phyloP scores from a whole-genome alignment of 768 basidiomycete genomes.

The Leccinellum albellum region DNA sequence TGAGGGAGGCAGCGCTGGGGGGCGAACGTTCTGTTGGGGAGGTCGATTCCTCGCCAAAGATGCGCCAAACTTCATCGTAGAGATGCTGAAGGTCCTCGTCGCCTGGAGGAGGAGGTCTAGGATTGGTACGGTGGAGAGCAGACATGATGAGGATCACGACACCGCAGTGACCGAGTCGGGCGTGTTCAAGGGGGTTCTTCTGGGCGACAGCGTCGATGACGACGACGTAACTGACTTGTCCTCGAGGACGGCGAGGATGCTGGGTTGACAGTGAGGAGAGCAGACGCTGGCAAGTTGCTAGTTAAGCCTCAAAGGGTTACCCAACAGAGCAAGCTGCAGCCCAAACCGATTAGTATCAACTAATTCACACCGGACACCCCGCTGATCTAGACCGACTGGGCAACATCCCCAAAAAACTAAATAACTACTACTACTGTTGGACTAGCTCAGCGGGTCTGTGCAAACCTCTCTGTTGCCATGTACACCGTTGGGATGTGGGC shows the following conservation, averaged over 20 bases:
- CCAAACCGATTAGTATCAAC: background rate
- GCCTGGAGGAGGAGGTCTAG: conserved; percentile 42
- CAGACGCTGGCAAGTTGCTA: background rate
- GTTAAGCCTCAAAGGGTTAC: conserved; percentile 1
- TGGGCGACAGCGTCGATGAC: too few relatives aligned
- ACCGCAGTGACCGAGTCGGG: background rate
- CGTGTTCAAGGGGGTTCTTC: too few relatives aligned
- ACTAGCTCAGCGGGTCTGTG: too few relatives aligned
- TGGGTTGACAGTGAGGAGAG: background rate
- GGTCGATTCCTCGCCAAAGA: conserved; percentile 49
- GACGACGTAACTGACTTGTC: background rate
- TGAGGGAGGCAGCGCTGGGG: conserved; percentile 13
- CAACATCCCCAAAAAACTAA: too few relatives aligned
- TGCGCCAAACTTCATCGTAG: conserved; percentile 72
- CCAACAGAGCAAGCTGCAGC: background rate
- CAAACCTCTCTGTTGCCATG: background rate
- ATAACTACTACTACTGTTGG: too few relatives aligned
- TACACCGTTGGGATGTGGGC: background rate
- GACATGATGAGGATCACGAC: conserved; percentile 34
- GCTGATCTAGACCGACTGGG: too few relatives aligned
- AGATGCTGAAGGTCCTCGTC: conserved; percentile 72
- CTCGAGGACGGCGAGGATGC: background rate
- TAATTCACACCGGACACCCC: conserved; percentile 1
- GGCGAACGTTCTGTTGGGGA: conserved; percentile 31
- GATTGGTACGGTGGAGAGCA: conserved; percentile 28